A percentile compares a stretch with the other conserved stretches of the same genome.
Conservation (phyloP, 371 early-diverging fungal species). For the Sporodiniella umbellata region DNA sequence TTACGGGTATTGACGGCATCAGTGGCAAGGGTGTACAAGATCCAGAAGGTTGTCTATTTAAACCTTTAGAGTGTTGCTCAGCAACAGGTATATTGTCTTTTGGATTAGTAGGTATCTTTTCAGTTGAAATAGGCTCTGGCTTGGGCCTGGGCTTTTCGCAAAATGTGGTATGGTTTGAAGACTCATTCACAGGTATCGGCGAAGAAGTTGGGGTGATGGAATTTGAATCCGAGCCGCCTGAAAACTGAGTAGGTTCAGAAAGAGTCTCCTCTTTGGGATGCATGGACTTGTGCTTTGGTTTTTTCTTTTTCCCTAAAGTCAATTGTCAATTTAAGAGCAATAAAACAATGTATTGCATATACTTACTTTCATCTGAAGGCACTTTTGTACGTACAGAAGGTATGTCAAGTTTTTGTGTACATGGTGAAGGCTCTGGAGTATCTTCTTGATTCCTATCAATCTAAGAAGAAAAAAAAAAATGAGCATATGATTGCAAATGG, state of each 20-base stretch:
- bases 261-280: slow-evolving; percentile 16
- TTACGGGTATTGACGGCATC: too few relatives aligned
- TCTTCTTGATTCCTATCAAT: slow-evolving; percentile 22
- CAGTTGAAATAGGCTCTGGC: too few relatives aligned
- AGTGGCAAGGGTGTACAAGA: too few relatives aligned
- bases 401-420: slow-evolving; percentile 23
- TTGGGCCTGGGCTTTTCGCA: slow-evolving; percentile 6
- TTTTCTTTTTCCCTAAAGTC: slow-evolving; percentile 10
- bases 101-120: too few relatives aligned
- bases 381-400: slow-evolving; percentile 32
- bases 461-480: not conserved
- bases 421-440: slow-evolving; percentile 16
- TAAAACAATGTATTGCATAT: not conserved
- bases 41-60: too few relatives aligned
- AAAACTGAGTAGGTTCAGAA: slow-evolving; percentile 1
- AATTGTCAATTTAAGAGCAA: not conserved
- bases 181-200: slow-evolving; percentile 2
- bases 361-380: slow-evolving; percentile 23
- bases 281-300: slow-evolving; percentile 12
- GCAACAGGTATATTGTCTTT: too few relatives aligned
- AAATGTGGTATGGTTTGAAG: slow-evolving; percentile 1
- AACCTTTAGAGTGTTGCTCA: too few relatives aligned
- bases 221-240: not conserved
- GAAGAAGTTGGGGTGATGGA: not conserved
- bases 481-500: not conserved